A percentile compares a stretch with the other conserved stretches of the same genome.
Evolutionary conservation across 345 rosid genomes (phyloP).

Genomic region (Cochlearia excelsa): DNA sequence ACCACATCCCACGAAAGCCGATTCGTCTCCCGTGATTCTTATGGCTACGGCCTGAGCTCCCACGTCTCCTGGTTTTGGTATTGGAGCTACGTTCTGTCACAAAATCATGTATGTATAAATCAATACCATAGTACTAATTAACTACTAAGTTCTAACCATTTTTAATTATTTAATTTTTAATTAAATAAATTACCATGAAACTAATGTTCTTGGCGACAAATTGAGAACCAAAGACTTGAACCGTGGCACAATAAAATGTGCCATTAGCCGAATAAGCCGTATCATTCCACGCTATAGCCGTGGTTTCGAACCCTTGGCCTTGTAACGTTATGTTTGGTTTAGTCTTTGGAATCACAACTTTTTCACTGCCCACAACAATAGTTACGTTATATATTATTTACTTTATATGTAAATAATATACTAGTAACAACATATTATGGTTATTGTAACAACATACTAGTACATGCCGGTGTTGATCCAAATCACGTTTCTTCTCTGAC

Average conservation of each 20-base stretch:
- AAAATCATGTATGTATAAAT: not conserved
- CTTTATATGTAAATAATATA: too few relatives aligned
- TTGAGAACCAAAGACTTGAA: conserved; percentile 73
- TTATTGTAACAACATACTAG: conserved; percentile 45
- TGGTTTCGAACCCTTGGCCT: conserved; percentile 78
- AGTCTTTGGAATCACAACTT: conserved; percentile 54
- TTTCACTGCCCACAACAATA: conserved; percentile 50
- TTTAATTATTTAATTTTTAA: too few relatives aligned
- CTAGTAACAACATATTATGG: not conserved
- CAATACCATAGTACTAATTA: not conserved
- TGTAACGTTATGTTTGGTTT: conserved; percentile 82
- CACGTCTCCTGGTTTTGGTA: conserved; percentile 65
- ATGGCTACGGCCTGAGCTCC: conserved; percentile 93
- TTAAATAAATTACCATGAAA: conserved; percentile 58
- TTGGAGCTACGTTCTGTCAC: conserved; percentile 73
- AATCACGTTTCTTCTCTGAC: conserved; percentile 57
- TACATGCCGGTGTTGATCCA: conserved; percentile 89
- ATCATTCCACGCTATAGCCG: conserved; percentile 87
- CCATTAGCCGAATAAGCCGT: conserved; percentile 74
- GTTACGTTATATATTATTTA: too few relatives aligned
- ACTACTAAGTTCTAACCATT: not conserved
- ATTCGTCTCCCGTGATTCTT: conserved; percentile 66
- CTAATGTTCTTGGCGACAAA: conserved; percentile 81
- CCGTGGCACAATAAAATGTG: conserved; percentile 73
- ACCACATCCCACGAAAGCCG: conserved; percentile 78